Evolutionary conservation across 345 rosid species (phyloP).

Genomic region (Aurinia saxatilis): DNA sequence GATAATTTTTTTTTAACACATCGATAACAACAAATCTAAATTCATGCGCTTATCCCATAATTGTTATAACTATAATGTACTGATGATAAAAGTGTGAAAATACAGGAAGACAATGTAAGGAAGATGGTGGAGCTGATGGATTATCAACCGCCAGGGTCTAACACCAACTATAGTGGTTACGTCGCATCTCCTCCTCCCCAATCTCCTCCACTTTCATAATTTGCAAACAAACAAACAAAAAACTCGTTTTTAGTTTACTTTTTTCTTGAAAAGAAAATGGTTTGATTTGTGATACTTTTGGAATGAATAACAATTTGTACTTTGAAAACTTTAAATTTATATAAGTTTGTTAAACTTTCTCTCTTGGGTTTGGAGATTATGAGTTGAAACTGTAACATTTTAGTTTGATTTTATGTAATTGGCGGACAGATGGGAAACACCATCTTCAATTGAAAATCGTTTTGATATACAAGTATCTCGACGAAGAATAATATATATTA

Average conservation of each 20-base stretch:
- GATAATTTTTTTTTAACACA: no score
- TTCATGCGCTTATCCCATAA: neutral
- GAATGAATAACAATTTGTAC: neutral
- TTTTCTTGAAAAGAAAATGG: neutral
- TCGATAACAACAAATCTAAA: neutral
- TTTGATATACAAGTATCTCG: no score
- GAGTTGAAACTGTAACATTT: neutral
- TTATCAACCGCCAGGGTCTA: conserved; percentile 10
- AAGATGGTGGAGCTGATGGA: conserved; percentile 26
- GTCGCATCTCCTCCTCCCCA: conserved; percentile 42
- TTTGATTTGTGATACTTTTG: neutral
- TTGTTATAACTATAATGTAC: neutral
- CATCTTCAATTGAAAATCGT: neutral
- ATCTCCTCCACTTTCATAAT: conserved; percentile 42
- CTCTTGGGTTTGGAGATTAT: neutral
- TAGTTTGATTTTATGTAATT: neutral
- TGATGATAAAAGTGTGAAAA: neutral
- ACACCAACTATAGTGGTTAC: conserved; percentile 28
- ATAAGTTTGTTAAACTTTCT: neutral
- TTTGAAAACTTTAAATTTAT: neutral
- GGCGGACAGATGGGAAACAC: neutral
- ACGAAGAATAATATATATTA: no score
- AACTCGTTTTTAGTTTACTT: neutral
- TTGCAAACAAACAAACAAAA: neutral
- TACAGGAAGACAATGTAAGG: conserved; percentile 13